A percentile compares a stretch with the other conserved stretches of the same genome.
phyloP scores from a whole-genome alignment of 441 rosid species.

The Dalechampia spathulata region DNA sequence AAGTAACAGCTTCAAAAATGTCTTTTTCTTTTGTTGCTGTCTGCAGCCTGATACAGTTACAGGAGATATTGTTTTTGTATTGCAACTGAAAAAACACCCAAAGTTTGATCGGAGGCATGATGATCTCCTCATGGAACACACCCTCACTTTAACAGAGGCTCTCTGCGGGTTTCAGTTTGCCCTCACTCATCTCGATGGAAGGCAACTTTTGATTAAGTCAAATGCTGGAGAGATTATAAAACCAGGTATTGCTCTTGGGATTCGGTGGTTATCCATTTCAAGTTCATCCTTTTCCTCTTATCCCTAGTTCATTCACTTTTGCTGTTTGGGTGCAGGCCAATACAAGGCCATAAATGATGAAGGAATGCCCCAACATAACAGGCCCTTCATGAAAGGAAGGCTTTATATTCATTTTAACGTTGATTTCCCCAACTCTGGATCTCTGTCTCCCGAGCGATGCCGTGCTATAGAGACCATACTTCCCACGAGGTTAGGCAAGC shows the following conservation, averaged over 20 bases:
- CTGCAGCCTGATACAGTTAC: slow-evolving; percentile 74
- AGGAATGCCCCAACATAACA: slow-evolving; percentile 64
- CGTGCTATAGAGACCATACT: slow-evolving; percentile 38
- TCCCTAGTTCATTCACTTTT: background rate
- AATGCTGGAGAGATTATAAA: slow-evolving; percentile 63
- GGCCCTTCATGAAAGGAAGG: slow-evolving; percentile 79
- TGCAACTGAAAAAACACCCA: slow-evolving; percentile 75
- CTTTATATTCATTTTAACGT: slow-evolving; percentile 66
- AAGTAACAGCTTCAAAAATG: too few species aligned
- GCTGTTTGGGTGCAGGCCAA: slow-evolving; percentile 34
- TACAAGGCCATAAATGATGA: slow-evolving; percentile 64
- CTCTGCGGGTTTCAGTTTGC: slow-evolving; percentile 72
- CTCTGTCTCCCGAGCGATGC: slow-evolving; percentile 46
- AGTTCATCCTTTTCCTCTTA: background rate
- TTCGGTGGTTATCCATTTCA: background rate
- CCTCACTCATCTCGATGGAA: slow-evolving; percentile 57
- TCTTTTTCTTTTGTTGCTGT: background rate
- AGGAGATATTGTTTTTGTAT: slow-evolving; percentile 70
- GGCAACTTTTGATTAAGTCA: slow-evolving; percentile 72
- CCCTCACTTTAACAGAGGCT: slow-evolving; percentile 57
- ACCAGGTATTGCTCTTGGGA: slow-evolving; percentile 37
- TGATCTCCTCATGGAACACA: slow-evolving; percentile 56
- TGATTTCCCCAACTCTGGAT: slow-evolving; percentile 51
- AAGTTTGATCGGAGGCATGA: slow-evolving; percentile 61
- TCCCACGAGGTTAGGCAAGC: slow-evolving; percentile 28